Evolutionary conservation across 2,329 filamentous ascomycete species (phyloP).

Genomic region (Scopulariopsis brevicaulis): DNA sequence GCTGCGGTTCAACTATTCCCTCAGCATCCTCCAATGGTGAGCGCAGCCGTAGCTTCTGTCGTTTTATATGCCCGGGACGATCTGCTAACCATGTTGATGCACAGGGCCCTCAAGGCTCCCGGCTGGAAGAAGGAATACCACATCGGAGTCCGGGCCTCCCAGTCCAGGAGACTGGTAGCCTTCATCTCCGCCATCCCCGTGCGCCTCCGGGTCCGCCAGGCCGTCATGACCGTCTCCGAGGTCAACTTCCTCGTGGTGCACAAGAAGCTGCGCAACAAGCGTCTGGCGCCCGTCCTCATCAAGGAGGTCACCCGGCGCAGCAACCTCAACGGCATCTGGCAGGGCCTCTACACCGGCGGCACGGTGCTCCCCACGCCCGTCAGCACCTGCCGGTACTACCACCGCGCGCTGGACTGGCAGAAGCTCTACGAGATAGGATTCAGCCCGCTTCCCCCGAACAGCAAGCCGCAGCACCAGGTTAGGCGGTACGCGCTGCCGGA

Average conservation of each 20-base stretch:
- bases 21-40: constrained; percentile 78
- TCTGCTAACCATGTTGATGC: neutral
- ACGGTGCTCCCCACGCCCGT: constrained; percentile 85
- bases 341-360: constrained; percentile 92
- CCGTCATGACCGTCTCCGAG: constrained; percentile 68
- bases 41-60: neutral
- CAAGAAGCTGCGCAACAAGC: constrained; percentile 92
- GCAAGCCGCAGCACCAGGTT: constrained; percentile 77
- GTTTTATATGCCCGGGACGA: neutral
- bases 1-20: constrained; percentile 95
- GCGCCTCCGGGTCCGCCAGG: constrained; percentile 66
- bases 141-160: constrained; percentile 76
- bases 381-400: constrained; percentile 89
- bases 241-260: constrained; percentile 98
- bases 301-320: constrained; percentile 93
- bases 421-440: constrained; percentile 94
- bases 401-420: constrained; percentile 87
- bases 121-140: constrained; percentile 95
- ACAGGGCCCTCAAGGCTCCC: constrained; percentile 83
- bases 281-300: constrained; percentile 86
- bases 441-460: constrained; percentile 72
- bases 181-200: constrained; percentile 94
- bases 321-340: constrained; percentile 78
- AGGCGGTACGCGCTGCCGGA: constrained; percentile 77
- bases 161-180: constrained; percentile 79